phyloP scores from a whole-genome alignment of 306 rosid species.

The Citrullus colocynthis region DNA sequence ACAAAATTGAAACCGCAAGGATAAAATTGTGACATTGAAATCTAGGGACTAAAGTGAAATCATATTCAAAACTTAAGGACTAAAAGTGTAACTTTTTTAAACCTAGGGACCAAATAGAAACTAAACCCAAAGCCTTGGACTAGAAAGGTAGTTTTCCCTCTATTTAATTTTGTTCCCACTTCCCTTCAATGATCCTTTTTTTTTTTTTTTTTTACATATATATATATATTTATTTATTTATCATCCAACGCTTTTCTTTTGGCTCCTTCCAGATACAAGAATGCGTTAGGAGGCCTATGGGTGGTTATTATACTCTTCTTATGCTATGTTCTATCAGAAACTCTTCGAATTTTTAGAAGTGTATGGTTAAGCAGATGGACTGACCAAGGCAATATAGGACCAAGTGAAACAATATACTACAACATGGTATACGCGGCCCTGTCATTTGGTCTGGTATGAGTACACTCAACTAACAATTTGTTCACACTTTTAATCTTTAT shows the following conservation, averaged over 20 bases:
- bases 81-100: no score
- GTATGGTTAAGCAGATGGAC: constrained; percentile 92
- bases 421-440: constrained; percentile 55
- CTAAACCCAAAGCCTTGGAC: no score
- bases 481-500: background rate
- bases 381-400: constrained; percentile 28
- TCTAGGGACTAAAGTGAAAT: no score
- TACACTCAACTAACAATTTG: background rate
- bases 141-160: no score
- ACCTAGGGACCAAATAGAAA: no score
- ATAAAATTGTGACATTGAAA: no score
- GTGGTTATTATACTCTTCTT: constrained; percentile 50
- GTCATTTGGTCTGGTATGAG: constrained; percentile 66
- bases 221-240: no score
- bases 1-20: no score
- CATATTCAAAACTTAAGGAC: no score
- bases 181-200: no score
- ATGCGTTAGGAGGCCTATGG: constrained; percentile 85
- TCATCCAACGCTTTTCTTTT: background rate
- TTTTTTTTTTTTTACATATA: background rate
- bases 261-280: constrained; percentile 40
- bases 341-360: constrained; percentile 74
- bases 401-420: constrained; percentile 42
- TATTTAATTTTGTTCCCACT: no score
- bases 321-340: constrained; percentile 57